Base-by-base conservation (phyloP, 345 rosid species). In the Arabis alpina region DNA sequence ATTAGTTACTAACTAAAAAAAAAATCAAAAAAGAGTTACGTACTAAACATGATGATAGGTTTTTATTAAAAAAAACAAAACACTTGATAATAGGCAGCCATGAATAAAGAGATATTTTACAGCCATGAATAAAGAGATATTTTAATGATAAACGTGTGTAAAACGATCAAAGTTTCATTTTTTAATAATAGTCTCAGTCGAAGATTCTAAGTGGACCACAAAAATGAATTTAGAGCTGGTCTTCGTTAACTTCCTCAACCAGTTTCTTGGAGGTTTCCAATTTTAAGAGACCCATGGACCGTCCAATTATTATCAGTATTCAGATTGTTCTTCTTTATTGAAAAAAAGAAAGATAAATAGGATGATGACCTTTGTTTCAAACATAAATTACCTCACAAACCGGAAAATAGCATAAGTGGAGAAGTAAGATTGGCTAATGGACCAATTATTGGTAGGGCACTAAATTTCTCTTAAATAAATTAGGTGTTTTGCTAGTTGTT, bases 191-290 rank as follows among this genome's bases (percentile, higher is more conserved):
- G 8, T 50, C 32, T 50, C 30, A 24, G 1, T 19, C 27, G 54
- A 50, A 50, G 54, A 50, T 50, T 24, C 32, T 50, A 49, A 24
- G 10, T 50, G 32, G 32, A 50, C 54, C n/a, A 23, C 24, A 66
- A 51, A 3, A 28, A 47, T 47, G 47, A 68, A 11, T 30, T 52
- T 15, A 43, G 61, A 30, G 16, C 7, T 53, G 24, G 65, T 69
- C 10, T 60, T 60, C 24, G 14, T 13, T 19, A 15, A 41, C 34
- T 5, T 60, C 25, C 34, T 49, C 42, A 43, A 54, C 40, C 40
- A 53, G n/a, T 13, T 71, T 71, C 32, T 62, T 71, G 30, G 76
- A 71, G 24, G 30, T 11, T 62, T 19, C 28, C 50, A 48, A 36
- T 58, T 64, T 41, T 44, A 6, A 32, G 32, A 28, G 32, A 28